These are phyloP conservation scores for Solanum dulcamara DNA, from an alignment of 257 asterid species.

Conservation along the genomic window DNA sequence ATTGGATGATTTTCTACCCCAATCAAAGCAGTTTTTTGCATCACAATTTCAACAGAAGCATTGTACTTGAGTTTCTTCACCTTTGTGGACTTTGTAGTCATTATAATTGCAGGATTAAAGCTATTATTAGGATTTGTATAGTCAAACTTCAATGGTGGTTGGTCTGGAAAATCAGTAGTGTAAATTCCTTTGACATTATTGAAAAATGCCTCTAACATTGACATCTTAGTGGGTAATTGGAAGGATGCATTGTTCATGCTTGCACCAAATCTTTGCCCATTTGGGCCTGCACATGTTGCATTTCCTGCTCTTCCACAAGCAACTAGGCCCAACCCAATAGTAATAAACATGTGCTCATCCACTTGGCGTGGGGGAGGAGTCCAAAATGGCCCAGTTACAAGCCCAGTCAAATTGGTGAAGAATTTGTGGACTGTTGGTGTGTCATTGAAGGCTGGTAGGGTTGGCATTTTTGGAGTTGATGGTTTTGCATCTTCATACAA, in stretches of 20 bases:
- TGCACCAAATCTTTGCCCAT: background rate
- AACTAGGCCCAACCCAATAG: background rate
- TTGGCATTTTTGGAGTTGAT: background rate
- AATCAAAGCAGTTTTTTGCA: background rate
- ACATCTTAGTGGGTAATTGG: background rate
- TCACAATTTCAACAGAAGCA: background rate
- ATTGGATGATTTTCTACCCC: background rate
- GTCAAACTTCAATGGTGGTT: background rate
- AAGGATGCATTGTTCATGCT: constrained; percentile 2
- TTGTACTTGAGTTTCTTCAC: background rate
- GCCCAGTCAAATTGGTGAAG: background rate
- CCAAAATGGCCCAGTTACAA: constrained; percentile 1
- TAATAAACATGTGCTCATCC: background rate
- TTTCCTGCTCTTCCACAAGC: background rate
- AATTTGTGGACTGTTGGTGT: background rate
- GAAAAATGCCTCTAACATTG: constrained; percentile 5
- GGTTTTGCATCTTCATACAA: background rate
- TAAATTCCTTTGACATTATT: background rate
- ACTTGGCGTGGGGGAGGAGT: background rate
- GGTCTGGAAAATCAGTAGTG: background rate
- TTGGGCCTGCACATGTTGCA: background rate
- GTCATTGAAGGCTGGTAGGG: background rate
- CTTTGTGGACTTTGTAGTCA: constrained; percentile 5
- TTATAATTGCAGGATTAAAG: background rate
- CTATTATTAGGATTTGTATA: background rate